Percentiles rank a stretch among this genome's conserved stretches.
Conservation (phyloP, 352 stramenopile species). For the Phytophthora pistaciae region DNA sequence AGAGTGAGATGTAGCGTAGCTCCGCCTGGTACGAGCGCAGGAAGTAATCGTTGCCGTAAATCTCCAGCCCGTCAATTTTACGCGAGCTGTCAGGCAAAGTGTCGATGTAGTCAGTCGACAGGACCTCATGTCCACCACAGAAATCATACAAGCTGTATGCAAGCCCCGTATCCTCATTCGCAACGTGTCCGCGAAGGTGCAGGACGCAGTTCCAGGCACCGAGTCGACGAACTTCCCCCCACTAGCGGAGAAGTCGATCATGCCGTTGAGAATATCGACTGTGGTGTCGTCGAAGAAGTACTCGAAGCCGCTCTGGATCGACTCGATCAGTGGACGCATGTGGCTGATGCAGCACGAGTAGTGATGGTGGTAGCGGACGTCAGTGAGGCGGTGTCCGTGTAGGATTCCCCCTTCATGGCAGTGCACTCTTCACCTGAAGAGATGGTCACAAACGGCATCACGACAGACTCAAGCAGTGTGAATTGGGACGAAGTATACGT, state of each 20-base stretch:
- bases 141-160: slow-evolving; percentile 50
- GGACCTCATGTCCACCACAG: slow-evolving; percentile 48
- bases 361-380: slow-evolving; percentile 43
- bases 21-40: slow-evolving; percentile 55
- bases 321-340: slow-evolving; percentile 53
- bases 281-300: slow-evolving; percentile 49
- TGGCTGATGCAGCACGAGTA: slow-evolving; percentile 57
- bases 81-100: slow-evolving; percentile 41
- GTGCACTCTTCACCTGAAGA: slow-evolving; percentile 42
- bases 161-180: slow-evolving; percentile 53
- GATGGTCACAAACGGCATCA: slow-evolving; percentile 60
- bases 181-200: slow-evolving; percentile 48
- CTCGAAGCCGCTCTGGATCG: slow-evolving; percentile 44
- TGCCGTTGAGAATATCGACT: slow-evolving; percentile 54
- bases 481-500: slow-evolving; percentile 50
- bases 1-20: slow-evolving; percentile 62
- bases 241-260: slow-evolving; percentile 46
- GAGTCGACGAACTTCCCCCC: slow-evolving; percentile 50
- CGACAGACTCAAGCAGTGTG: slow-evolving; percentile 50
- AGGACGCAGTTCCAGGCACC: slow-evolving; percentile 39
- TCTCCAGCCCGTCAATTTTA: slow-evolving; percentile 47
- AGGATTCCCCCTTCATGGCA: slow-evolving; percentile 45
- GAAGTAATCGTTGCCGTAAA: slow-evolving; percentile 60
- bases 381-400: slow-evolving; percentile 51
- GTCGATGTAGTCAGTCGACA: slow-evolving; percentile 50